A percentile compares a stretch with the other conserved stretches of the same genome.
phyloP scores from a whole-genome alignment of 1,139 yeast species.

The Hyphopichia khmerensis region DNA sequence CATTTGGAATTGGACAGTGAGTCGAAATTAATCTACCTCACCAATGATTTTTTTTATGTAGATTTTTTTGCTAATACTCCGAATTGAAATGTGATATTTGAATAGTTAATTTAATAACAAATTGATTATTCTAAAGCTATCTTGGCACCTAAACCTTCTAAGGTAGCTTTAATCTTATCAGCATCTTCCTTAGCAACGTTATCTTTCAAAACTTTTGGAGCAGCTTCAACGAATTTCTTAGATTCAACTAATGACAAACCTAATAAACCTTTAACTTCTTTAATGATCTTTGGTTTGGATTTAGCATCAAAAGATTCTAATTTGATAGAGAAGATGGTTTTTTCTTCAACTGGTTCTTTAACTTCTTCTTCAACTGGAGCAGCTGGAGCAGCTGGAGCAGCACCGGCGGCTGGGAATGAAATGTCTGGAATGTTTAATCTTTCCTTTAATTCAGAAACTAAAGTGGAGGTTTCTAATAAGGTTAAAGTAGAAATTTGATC shows the following conservation, averaged over 20 bases:
- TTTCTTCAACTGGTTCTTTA: conserved; percentile 82
- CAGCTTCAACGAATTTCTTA: conserved; percentile 95
- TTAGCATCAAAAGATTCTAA: conserved; percentile 93
- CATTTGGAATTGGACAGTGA: not conserved
- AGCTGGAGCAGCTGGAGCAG: conserved; percentile 68
- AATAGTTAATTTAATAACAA: not conserved
- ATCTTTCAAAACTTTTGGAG: conserved; percentile 90
- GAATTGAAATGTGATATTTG: not conserved
- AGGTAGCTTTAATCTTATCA: conserved; percentile 85
- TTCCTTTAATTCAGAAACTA: conserved; percentile 80
- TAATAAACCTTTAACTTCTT: conserved; percentile 89
- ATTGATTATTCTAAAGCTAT: conserved; percentile 69
- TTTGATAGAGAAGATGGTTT: conserved; percentile 89
- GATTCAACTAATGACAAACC: conserved; percentile 95
- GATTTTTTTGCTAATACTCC: not conserved
- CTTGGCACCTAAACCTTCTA: conserved; percentile 96
- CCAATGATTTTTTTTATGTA: not conserved
- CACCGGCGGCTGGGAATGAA: conserved; percentile 75
- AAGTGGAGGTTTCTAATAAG: conserved; percentile 82
- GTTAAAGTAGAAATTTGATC: conserved; percentile 88
- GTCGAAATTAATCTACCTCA: not conserved
- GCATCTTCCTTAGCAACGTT: conserved; percentile 80
- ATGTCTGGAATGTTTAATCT: conserved; percentile 92
- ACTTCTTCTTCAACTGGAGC: conserved; percentile 73
- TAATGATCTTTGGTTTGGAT: conserved; percentile 94